Evolutionary conservation across 495 filamentous ascomycete genomes (phyloP).

Genomic region (Geopyxis carbonaria): DNA sequence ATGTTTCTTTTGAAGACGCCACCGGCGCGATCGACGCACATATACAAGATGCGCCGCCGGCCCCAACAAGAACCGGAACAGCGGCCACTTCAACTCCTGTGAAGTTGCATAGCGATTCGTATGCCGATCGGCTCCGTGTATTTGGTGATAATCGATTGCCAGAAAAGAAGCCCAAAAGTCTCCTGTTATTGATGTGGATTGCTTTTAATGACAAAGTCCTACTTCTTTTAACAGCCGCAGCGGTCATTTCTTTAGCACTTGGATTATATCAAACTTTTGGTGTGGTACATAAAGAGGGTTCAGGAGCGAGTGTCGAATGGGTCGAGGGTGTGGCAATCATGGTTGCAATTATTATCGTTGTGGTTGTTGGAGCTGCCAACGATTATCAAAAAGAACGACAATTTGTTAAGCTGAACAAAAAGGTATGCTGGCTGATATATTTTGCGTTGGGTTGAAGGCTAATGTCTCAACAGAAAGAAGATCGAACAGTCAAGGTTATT

Average conservation of each 20-base stretch:
- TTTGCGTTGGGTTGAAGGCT: slow-evolving; percentile 5
- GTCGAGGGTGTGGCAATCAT: slow-evolving; percentile 60
- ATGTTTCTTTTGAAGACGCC: slow-evolving; percentile 57
- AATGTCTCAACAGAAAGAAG: slow-evolving; percentile 34
- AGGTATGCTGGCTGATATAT: slow-evolving; percentile 19
- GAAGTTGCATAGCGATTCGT: slow-evolving; percentile 28
- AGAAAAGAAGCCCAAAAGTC: slow-evolving; percentile 50
- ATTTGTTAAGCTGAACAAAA: slow-evolving; percentile 52
- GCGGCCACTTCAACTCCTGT: slow-evolving; percentile 18
- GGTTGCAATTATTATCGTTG: slow-evolving; percentile 51
- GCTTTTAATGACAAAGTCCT: slow-evolving; percentile 73
- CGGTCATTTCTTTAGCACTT: slow-evolving; percentile 65
- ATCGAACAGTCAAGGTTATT: slow-evolving; percentile 53
- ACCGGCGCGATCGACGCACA: slow-evolving; percentile 14
- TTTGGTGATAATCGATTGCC: slow-evolving; percentile 56
- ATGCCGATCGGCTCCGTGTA: slow-evolving; percentile 47
- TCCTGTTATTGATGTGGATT: slow-evolving; percentile 61
- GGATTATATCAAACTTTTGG: slow-evolving; percentile 46
- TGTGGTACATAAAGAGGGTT: slow-evolving; percentile 24
- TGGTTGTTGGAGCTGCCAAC: slow-evolving; percentile 48
- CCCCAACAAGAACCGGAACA: slow-evolving; percentile 21
- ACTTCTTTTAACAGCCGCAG: slow-evolving; percentile 61
- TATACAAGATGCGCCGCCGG: slow-evolving; percentile 9
- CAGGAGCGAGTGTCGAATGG: slow-evolving; percentile 51
- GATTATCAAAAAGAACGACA: slow-evolving; percentile 60